Conservation (phyloP, 805 yeast genomes). For the Kodamaea hsintzibuensis region DNA sequence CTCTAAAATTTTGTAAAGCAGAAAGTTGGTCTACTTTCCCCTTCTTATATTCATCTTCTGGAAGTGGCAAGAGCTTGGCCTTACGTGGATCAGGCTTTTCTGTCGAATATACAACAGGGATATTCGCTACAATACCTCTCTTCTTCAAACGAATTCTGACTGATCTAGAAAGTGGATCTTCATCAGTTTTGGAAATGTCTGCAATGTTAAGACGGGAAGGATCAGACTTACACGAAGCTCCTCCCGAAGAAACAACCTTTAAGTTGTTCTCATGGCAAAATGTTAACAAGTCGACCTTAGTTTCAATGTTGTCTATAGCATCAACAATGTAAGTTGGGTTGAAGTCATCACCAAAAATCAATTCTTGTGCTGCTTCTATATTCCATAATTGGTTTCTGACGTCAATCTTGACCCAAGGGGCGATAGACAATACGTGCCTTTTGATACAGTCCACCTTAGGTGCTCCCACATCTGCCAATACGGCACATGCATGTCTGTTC, state of each 20-base stretch:
- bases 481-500: constrained; percentile 94
- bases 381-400: constrained; percentile 79
- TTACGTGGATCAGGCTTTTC: constrained; percentile 97
- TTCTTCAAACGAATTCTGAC: constrained; percentile 83
- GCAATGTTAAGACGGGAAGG: constrained; percentile 88
- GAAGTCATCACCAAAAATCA: constrained; percentile 49
- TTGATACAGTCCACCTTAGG: constrained; percentile 83
- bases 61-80: constrained; percentile 82
- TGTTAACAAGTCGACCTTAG: constrained; percentile 87
- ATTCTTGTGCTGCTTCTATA: constrained; percentile 59
- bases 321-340: constrained; percentile 83
- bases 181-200: constrained; percentile 87
- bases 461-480: constrained; percentile 86
- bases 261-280: constrained; percentile 63
- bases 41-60: constrained; percentile 74
- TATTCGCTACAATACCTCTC: constrained; percentile 71
- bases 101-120: constrained; percentile 87
- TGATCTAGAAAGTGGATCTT: constrained; percentile 87
- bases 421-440: constrained; percentile 65
- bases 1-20: constrained; percentile 87
- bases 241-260: constrained; percentile 87
- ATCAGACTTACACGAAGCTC: constrained; percentile 96
- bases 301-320: constrained; percentile 94
- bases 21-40: constrained; percentile 87
- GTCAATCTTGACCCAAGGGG: constrained; percentile 93